Conservation (phyloP, 2,329 filamentous ascomycete species). For the Penicillium janthinellum region DNA sequence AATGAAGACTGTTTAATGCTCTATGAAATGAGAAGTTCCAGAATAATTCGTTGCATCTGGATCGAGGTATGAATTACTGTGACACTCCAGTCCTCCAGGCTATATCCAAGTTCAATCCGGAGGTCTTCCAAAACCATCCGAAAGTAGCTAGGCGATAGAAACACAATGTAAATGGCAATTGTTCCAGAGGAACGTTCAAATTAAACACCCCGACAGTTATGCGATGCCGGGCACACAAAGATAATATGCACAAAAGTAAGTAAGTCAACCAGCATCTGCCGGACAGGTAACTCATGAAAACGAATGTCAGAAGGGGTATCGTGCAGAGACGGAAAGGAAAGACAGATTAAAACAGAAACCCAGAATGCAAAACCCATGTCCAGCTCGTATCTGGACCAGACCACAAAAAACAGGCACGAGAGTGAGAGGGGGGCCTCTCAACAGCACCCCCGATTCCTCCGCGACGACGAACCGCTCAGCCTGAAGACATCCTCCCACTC, state of each 20-base stretch:
- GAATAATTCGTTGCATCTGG: background rate
- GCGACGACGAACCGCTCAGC: conserved; percentile 38
- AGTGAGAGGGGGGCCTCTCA: conserved; percentile 22
- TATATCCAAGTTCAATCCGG: background rate
- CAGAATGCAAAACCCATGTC: conserved; percentile 1
- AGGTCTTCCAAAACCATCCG: background rate
- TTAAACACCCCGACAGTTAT: background rate
- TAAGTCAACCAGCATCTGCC: background rate
- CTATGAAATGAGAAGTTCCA: background rate
- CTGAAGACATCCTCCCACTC: conserved; percentile 57
- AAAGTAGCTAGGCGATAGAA: background rate
- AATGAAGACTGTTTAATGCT: background rate
- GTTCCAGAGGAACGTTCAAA: background rate
- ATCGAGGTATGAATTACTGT: no score
- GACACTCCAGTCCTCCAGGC: background rate
- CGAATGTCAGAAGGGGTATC: conserved; percentile 29
- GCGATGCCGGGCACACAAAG: background rate
- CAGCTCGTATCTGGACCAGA: background rate
- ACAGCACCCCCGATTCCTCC: conserved; percentile 46
- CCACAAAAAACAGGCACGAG: background rate
- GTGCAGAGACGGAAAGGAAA: conserved; percentile 26
- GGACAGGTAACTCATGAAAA: conserved; percentile 3
- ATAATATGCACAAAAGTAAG: background rate
- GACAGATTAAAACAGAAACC: conserved; percentile 10
- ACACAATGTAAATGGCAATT: background rate